A percentile compares a stretch with the other conserved stretches of the same genome.
phyloP scores from a whole-genome alignment of 805 yeast species.

The Ogataea dorogensis region DNA sequence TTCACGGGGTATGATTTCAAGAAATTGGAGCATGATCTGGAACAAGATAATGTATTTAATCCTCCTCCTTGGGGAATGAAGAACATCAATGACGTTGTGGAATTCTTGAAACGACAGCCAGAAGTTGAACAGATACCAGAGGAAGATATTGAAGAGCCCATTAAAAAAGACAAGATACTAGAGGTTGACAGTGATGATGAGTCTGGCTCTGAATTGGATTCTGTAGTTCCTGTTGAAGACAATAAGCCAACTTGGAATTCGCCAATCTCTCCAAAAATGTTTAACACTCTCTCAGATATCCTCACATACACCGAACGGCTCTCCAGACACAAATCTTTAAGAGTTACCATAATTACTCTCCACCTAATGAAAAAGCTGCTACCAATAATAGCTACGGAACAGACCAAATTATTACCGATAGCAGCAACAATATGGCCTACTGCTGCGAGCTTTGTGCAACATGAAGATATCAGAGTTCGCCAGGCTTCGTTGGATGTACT shows the following conservation, averaged over 20 bases:
- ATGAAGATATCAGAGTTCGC: conserved; percentile 32
- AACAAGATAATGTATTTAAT: conserved; percentile 27
- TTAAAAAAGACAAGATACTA: conserved; percentile 24
- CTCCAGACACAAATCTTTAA: conserved; percentile 62
- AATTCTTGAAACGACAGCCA: conserved; percentile 40
- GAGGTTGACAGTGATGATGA: conserved; percentile 36
- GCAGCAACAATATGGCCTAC: conserved; percentile 56
- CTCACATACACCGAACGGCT: conserved; percentile 65
- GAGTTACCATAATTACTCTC: conserved; percentile 56
- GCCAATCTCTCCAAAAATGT: conserved; percentile 60
- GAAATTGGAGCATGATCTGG: conserved; percentile 15
- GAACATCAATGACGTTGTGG: conserved; percentile 42
- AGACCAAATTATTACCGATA: conserved; percentile 45
- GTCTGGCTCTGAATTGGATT: conserved; percentile 37
- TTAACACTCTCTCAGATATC: conserved; percentile 57
- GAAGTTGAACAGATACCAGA: too few species aligned
- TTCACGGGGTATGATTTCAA: conserved; percentile 31
- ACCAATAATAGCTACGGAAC: conserved; percentile 54
- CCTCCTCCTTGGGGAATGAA: conserved; percentile 63
- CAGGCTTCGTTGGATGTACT: conserved; percentile 31
- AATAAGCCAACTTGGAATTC: conserved; percentile 57
- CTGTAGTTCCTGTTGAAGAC: conserved; percentile 27
- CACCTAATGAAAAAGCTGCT: conserved; percentile 42
- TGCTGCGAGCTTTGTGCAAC: conserved; percentile 25
- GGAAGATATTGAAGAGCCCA: conserved; percentile 16